Conservation (phyloP, 306 rosid species). For the Vachellia collinsii region DNA sequence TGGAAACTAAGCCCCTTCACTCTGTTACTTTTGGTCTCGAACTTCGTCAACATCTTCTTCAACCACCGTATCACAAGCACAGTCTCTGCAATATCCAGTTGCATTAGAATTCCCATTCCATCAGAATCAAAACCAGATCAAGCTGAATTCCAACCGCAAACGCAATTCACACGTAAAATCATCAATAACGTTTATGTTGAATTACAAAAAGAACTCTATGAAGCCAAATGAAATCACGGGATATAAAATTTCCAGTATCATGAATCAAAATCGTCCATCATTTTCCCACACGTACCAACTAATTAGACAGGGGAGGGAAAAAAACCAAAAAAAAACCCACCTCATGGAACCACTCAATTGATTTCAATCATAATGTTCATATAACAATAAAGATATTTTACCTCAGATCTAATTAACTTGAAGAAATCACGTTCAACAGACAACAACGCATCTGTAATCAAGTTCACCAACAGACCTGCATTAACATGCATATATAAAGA, state of each 20-base stretch:
- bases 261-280: slow-evolving; percentile 27
- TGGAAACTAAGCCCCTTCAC: slow-evolving; percentile 98
- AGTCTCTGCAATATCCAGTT: background rate
- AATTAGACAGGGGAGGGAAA: background rate
- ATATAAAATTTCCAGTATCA: background rate
- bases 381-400: slow-evolving; percentile 19
- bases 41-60: slow-evolving; percentile 87
- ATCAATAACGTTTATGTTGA: background rate
- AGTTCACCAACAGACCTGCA: slow-evolving; percentile 32
- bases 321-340: background rate
- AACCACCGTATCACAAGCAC: background rate
- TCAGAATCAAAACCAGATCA: slow-evolving; percentile 15
- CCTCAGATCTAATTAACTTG: slow-evolving; percentile 45
- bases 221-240: background rate
- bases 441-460: slow-evolving; percentile 19
- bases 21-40: slow-evolving; percentile 92
- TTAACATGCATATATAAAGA: slow-evolving; percentile 22
- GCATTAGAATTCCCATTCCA: slow-evolving; percentile 17
- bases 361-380: slow-evolving; percentile 1
- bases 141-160: slow-evolving; percentile 27
- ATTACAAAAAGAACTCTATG: slow-evolving; percentile 8
- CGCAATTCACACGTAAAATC: slow-evolving; percentile 21
- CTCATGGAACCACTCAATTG: background rate
- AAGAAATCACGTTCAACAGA: slow-evolving; percentile 19
- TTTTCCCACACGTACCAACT: background rate